These are phyloP conservation scores for Trapa bicornis DNA, from an alignment of 345 rosid genomes.

Conservation along the genomic window DNA sequence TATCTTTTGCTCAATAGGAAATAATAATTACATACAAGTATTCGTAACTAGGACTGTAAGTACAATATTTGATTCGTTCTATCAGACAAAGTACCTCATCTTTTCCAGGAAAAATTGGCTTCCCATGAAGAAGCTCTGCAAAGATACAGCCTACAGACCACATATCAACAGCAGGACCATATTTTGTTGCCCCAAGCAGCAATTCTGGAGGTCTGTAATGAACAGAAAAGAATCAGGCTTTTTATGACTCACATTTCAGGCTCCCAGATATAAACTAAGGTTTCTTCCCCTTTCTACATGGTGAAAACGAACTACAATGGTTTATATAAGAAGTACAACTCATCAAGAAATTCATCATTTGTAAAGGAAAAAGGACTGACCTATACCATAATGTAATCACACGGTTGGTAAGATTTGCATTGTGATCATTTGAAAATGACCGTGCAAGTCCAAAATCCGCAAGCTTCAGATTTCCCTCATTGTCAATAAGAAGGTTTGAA, in stretches of 20 bases:
- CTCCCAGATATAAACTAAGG: background rate
- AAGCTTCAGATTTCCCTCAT: constrained; percentile 83
- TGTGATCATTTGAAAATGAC: constrained; percentile 62
- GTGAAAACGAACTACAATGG: background rate
- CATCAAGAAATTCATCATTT: background rate
- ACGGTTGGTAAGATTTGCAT: constrained; percentile 73
- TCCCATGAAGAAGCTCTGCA: constrained; percentile 87
- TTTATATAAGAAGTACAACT: constrained; percentile 2
- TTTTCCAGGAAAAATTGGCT: constrained; percentile 87
- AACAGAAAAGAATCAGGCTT: background rate
- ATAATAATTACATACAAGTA: background rate
- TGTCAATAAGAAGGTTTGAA: constrained; percentile 88
- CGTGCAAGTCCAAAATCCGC: constrained; percentile 97
- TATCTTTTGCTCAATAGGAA: background rate
- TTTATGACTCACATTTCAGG: background rate
- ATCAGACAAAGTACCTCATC: constrained; percentile 45
- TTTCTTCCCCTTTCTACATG: background rate
- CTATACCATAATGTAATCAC: constrained; percentile 96
- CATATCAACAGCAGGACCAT: constrained; percentile 94
- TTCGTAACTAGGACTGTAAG: background rate
- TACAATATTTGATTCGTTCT: background rate
- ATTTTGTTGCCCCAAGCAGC: constrained; percentile 88
- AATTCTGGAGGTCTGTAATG: constrained; percentile 77
- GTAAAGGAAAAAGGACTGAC: constrained; percentile 19
- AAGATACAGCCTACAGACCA: constrained; percentile 97